These are phyloP conservation scores for Tricholoma bakamatsutake DNA, from an alignment of 768 basidiomycete species.

Conservation along the genomic window DNA sequence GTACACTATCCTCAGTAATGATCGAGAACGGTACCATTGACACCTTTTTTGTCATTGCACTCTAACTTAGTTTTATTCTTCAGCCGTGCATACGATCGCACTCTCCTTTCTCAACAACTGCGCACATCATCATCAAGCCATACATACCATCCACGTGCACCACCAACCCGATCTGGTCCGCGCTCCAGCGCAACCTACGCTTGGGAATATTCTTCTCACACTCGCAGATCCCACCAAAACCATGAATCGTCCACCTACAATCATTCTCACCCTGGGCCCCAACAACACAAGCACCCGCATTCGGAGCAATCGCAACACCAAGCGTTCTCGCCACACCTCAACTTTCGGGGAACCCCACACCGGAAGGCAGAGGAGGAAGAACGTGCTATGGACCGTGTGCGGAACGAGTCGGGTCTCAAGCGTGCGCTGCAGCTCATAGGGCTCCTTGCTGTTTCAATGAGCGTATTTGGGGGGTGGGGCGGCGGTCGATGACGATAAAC, in stretches of 20 bases:
- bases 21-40: conserved; percentile 33
- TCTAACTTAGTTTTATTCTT: background rate
- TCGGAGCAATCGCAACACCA: background rate
- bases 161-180: background rate
- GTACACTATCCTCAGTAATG: conserved; percentile 38
- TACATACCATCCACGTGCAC: background rate
- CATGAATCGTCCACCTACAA: background rate
- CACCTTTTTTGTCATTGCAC: background rate
- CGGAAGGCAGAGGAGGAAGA: background rate
- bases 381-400: conserved; percentile 19
- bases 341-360: background rate
- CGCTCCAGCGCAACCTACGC: background rate
- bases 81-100: conserved; percentile 3
- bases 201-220: background rate
- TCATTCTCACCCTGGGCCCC: background rate
- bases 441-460: conserved; percentile 14
- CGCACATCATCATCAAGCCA: background rate
- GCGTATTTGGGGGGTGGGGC: conserved; percentile 12
- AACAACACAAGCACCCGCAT: background rate
- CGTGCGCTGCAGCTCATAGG: conserved; percentile 19
- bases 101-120: background rate
- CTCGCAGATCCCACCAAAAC: background rate
- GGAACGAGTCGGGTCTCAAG: conserved; percentile 16
- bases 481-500: background rate
- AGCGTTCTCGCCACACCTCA: background rate